Conservation (phyloP, 2,329 filamentous ascomycete genomes). For the Nannizziopsis barbatae region DNA sequence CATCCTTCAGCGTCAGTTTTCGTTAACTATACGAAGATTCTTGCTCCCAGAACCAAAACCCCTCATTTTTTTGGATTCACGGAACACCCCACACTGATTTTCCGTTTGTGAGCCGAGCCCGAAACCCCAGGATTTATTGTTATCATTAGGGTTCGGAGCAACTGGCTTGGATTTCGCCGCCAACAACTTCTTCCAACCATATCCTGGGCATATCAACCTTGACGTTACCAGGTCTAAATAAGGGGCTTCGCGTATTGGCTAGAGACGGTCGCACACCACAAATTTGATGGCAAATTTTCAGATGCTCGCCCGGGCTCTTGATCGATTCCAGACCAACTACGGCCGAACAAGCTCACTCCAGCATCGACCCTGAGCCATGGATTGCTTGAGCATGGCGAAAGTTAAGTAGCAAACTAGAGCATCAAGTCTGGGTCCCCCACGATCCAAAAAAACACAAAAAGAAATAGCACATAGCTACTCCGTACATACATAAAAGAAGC, state of each 20-base stretch:
- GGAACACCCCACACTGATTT: constrained; percentile 1
- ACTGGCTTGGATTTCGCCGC: too few relatives aligned
- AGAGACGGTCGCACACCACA: neutral
- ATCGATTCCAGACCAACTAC: neutral
- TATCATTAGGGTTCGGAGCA: neutral
- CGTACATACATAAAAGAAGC: too few relatives aligned
- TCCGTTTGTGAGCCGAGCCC: constrained; percentile 1
- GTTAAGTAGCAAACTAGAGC: neutral
- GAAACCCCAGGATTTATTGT: neutral
- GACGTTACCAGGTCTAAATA: neutral
- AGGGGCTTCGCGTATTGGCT: neutral
- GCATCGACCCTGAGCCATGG: constrained; percentile 6
- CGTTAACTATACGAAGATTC: neutral
- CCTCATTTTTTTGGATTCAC: constrained; percentile 2
- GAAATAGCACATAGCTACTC: constrained; percentile 2
- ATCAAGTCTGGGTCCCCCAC: neutral
- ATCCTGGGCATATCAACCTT: neutral
- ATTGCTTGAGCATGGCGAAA: neutral
- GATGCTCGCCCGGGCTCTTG: neutral
- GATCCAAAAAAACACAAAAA: neutral
- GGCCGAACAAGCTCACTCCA: constrained; percentile 1
- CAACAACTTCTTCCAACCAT: too few relatives aligned
- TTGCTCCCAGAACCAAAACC: constrained; percentile 2
- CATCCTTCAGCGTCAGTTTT: too few relatives aligned
- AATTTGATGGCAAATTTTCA: neutral